A percentile compares a stretch with the other conserved stretches of the same genome.
phyloP scores from a whole-genome alignment of 345 rosid genomes.

The Pistacia integerrima region DNA sequence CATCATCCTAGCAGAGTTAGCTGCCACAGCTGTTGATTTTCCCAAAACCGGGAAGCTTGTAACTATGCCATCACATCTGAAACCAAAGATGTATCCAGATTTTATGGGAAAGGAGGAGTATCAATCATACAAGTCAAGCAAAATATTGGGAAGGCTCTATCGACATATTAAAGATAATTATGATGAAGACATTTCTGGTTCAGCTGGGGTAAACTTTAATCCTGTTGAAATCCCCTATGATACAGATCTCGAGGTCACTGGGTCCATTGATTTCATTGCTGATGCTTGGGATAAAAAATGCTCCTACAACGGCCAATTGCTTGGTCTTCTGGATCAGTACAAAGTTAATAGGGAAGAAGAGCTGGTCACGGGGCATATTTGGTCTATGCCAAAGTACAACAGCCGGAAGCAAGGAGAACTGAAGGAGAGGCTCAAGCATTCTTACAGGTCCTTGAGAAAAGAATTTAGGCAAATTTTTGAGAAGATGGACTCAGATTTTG shows the following conservation, averaged over 20 bases:
- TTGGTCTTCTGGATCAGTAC: constrained; percentile 74
- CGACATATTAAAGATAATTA: constrained; percentile 60
- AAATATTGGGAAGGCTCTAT: constrained; percentile 81
- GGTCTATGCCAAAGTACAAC: constrained; percentile 81
- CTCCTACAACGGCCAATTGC: constrained; percentile 70
- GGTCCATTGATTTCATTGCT: constrained; percentile 52
- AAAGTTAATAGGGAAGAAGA: constrained; percentile 88
- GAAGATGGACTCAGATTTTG: constrained; percentile 43
- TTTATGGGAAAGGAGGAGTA: constrained; percentile 82
- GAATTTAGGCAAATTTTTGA: constrained; percentile 73
- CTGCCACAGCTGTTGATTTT: constrained; percentile 92
- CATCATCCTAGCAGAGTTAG: constrained; percentile 66
- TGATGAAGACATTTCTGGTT: constrained; percentile 44
- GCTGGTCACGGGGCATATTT: constrained; percentile 87
- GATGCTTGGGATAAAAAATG: constrained; percentile 87
- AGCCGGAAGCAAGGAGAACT: constrained; percentile 78
- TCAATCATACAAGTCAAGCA: constrained; percentile 70
- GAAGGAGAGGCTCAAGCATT: constrained; percentile 73
- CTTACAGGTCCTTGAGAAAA: constrained; percentile 68
- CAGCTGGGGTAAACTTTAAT: constrained; percentile 35
- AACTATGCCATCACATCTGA: constrained; percentile 59
- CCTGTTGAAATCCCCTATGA: constrained; percentile 64
- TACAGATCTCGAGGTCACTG: constrained; percentile 54
- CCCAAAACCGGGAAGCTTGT: constrained; percentile 89
- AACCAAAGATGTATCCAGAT: constrained; percentile 82